phyloP scores from a whole-genome alignment of 1,139 yeast species.

The Hyphopichia fennica region DNA sequence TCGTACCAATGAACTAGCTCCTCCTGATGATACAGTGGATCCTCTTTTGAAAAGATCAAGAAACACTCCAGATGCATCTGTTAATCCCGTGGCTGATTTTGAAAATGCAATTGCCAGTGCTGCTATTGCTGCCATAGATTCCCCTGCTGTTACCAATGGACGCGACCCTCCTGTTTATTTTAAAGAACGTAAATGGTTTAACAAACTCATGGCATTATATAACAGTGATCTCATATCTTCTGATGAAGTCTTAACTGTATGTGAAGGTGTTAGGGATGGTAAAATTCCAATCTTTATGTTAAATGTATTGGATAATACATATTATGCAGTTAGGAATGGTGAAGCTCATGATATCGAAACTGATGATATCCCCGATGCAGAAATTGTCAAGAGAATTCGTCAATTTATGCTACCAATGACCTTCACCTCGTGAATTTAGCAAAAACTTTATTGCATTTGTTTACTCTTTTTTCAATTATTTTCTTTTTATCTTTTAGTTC shows the following conservation, averaged over 20 bases:
- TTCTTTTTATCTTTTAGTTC: background rate
- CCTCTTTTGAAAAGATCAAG: slow-evolving; percentile 30
- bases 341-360: slow-evolving; percentile 12
- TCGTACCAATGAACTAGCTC: slow-evolving; percentile 7
- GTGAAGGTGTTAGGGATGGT: slow-evolving; percentile 43
- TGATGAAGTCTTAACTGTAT: slow-evolving; percentile 34
- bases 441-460: too few relatives aligned
- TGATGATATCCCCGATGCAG: slow-evolving; percentile 28
- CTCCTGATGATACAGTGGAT: slow-evolving; percentile 28
- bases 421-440: slow-evolving; percentile 17
- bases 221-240: slow-evolving; percentile 29
- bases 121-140: slow-evolving; percentile 36
- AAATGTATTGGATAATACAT: slow-evolving; percentile 37
- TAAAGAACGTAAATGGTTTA: slow-evolving; percentile 44
- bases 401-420: slow-evolving; percentile 41
- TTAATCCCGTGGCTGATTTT: slow-evolving; percentile 20
- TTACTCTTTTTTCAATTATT: too few relatives aligned
- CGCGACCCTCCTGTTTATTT: slow-evolving; percentile 30
- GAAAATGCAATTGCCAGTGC: slow-evolving; percentile 34
- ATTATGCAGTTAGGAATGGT: slow-evolving; percentile 23
- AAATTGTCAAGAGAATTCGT: slow-evolving; percentile 33
- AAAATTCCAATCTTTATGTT: slow-evolving; percentile 41
- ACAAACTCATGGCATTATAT: slow-evolving; percentile 30
- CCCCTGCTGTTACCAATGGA: slow-evolving; percentile 28
- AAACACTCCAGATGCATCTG: slow-evolving; percentile 9